A percentile compares a stretch with the other conserved stretches of the same genome.
phyloP scores from a whole-genome alignment of 75 land plant genomes.

The Isoetes taiwanensis region DNA sequence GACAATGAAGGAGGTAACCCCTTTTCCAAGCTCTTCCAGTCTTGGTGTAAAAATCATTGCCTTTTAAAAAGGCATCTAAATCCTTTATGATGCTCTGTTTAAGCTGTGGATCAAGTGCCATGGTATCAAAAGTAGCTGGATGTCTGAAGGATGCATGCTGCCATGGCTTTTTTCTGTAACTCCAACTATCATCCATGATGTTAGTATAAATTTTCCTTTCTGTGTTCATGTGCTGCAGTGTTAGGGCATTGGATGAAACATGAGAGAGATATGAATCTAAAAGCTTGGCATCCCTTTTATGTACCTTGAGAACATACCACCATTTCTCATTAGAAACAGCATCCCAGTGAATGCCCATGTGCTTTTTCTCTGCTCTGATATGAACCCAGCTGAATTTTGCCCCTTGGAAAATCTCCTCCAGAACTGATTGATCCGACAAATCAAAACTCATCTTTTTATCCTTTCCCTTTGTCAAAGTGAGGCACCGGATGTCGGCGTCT shows the following conservation, averaged over 20 bases:
- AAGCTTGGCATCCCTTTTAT: constrained; percentile 8
- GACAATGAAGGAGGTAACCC: constrained; percentile 33
- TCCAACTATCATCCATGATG: not conserved
- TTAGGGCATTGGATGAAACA: constrained; percentile 5
- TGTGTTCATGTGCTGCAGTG: not conserved
- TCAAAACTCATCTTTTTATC: too few relatives aligned
- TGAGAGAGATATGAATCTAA: constrained; percentile 5
- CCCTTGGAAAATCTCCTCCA: too few relatives aligned
- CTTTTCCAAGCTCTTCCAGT: constrained; percentile 36
- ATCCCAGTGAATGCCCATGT: too few relatives aligned
- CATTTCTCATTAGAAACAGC: not conserved
- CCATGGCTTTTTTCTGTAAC: constrained; percentile 26
- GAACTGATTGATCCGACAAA: too few relatives aligned
- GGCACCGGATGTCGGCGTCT: too few relatives aligned
- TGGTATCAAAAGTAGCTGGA: constrained; percentile 26
- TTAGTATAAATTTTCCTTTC: constrained; percentile 22
- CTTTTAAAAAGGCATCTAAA: constrained; percentile 29
- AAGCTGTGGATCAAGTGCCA: constrained; percentile 31
- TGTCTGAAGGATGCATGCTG: constrained; percentile 10
- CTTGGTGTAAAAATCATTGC: constrained; percentile 30
- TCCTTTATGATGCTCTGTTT: constrained; percentile 23
- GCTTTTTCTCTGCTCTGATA: too few relatives aligned
- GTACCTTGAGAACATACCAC: constrained; percentile 8
- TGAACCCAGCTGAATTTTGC: too few relatives aligned
- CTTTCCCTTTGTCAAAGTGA: too few relatives aligned